Evolutionary conservation across 139 green algal species (phyloP).

Genomic region (Chlamydomonas eustigma): DNA sequence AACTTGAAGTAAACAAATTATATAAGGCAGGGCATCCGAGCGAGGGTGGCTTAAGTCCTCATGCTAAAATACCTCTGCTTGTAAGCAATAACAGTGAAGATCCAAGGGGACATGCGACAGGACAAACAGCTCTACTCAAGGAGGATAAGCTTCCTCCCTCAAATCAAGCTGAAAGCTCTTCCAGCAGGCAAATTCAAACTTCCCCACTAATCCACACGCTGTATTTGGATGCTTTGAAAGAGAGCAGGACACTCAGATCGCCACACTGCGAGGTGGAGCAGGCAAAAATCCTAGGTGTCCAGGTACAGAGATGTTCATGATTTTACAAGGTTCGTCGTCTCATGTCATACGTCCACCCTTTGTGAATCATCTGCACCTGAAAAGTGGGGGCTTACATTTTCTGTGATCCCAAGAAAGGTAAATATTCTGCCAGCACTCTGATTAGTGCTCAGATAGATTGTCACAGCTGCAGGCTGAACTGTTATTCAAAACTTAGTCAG

Average conservation of each 20-base stretch:
- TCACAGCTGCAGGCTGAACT: background rate
- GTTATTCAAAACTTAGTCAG: background rate
- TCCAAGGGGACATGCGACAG: too few species aligned
- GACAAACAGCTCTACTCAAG: too few species aligned
- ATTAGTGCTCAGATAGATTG: background rate
- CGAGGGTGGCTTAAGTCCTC: too few species aligned
- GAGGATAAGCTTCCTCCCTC: too few species aligned
- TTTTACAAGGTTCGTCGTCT: background rate
- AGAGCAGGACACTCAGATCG: background rate
- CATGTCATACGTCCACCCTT: background rate
- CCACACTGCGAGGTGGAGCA: background rate
- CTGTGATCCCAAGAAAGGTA: background rate
- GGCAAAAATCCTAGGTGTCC: background rate
- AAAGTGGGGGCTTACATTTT: background rate
- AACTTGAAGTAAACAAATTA: too few species aligned
- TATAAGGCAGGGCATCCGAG: too few species aligned
- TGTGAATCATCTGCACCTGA: background rate
- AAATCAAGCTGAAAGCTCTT: too few species aligned
- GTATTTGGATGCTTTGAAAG: background rate
- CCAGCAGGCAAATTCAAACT: constrained; percentile 1
- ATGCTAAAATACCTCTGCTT: too few species aligned
- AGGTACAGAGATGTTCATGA: background rate
- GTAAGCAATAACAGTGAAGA: too few species aligned
- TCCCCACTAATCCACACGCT: background rate
- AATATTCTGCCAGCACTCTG: background rate